Conservation (phyloP, 2,329 filamentous ascomycete species). For the Xylaria sp. region DNA sequence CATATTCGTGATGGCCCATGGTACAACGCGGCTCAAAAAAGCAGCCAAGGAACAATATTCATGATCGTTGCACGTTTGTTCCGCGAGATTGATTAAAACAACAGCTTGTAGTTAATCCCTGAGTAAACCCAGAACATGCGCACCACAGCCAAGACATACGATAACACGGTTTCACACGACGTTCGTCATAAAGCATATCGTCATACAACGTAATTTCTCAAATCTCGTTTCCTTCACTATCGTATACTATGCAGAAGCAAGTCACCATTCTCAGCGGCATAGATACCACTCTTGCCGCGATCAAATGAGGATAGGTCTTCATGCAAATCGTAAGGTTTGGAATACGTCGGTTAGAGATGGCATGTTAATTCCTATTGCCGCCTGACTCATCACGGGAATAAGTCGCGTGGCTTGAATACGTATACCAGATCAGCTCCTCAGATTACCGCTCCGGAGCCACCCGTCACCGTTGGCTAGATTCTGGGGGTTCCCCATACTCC, state of each 20-base stretch:
- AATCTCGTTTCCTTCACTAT: not conserved
- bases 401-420: slow-evolving; percentile 5
- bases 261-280: not conserved
- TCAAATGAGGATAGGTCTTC: not conserved
- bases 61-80: slow-evolving; percentile 10
- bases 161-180: not conserved
- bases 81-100: not conserved
- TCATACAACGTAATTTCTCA: not conserved
- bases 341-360: slow-evolving; percentile 1
- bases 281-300: not conserved
- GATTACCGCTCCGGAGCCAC: slow-evolving; percentile 5
- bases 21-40: slow-evolving; percentile 1
- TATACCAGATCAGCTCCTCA: not conserved
- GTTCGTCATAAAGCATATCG: slow-evolving; percentile 1
- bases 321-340: not conserved
- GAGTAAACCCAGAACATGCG: not conserved
- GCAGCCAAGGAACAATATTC: slow-evolving; percentile 4
- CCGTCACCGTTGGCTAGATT: slow-evolving; percentile 2
- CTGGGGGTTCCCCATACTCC: slow-evolving; percentile 4
- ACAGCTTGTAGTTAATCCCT: not conserved
- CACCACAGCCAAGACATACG: not conserved
- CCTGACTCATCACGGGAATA: slow-evolving; percentile 1
- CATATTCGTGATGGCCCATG: slow-evolving; percentile 14
- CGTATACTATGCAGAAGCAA: not conserved
- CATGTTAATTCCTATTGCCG: slow-evolving; percentile 11